phyloP scores from a whole-genome alignment of 2,329 filamentous ascomycete genomes.

The Chaetothyriales sp. region DNA sequence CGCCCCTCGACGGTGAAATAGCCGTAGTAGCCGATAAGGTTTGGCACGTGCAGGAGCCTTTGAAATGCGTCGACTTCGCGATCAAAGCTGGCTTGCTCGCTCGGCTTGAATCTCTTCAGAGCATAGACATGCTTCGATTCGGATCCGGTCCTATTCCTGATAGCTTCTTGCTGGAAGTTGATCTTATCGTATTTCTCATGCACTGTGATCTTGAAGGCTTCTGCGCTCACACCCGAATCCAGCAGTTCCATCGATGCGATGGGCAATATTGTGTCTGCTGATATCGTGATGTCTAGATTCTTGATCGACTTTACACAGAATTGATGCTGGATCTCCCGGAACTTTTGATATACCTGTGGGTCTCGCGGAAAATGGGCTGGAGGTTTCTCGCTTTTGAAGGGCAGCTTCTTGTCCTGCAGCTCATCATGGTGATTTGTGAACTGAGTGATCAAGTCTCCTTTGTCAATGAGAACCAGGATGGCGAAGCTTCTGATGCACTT shows the following conservation, averaged over 20 bases:
- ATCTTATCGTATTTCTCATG: conserved; percentile 20
- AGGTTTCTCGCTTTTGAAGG: no score
- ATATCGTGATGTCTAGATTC: conserved; percentile 18
- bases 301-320: no score
- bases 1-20: background rate
- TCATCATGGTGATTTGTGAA: no score
- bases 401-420: no score
- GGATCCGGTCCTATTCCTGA: conserved; percentile 10
- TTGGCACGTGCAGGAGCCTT: conserved; percentile 6
- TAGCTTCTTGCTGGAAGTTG: background rate
- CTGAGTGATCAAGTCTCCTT: no score
- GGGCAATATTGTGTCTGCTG: conserved; percentile 17
- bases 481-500: no score
- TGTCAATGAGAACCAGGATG: no score
- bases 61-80: conserved; percentile 19
- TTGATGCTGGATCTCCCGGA: no score
- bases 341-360: no score
- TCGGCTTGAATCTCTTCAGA: no score
- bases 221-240: conserved; percentile 10
- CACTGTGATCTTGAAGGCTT: conserved; percentile 16
- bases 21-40: conserved; percentile 8
- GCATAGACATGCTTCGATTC: conserved; percentile 8
- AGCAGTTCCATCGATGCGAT: conserved; percentile 15
- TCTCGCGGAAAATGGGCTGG: no score
- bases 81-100: conserved; percentile 7